Percentiles rank a stretch among this genome's conserved stretches.
Conservation (phyloP, 2,329 filamentous ascomycete species). For the Fusarium chlamydosporum region DNA sequence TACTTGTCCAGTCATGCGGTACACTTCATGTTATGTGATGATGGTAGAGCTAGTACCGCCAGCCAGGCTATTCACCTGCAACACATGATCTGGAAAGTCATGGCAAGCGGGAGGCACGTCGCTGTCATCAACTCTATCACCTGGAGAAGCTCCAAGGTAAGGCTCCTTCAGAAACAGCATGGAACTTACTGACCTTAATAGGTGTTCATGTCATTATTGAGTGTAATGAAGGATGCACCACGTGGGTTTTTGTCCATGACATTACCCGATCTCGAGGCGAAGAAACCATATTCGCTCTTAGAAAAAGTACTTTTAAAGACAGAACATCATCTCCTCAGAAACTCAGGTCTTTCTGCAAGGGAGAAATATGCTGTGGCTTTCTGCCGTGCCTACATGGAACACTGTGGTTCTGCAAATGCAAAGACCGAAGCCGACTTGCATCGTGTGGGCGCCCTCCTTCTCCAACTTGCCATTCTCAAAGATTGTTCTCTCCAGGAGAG, state of each 20-base stretch:
- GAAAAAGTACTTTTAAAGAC: background rate
- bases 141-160: conserved; percentile 74
- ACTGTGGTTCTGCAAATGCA: background rate
- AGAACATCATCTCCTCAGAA: background rate
- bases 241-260: conserved; percentile 1
- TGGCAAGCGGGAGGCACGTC: conserved; percentile 70
- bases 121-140: conserved; percentile 75
- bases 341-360: background rate
- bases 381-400: conserved; percentile 24
- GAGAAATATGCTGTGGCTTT: conserved; percentile 36
- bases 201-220: conserved; percentile 40
- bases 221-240: conserved; percentile 8
- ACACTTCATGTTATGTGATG: conserved; percentile 78
- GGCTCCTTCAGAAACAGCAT: background rate
- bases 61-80: conserved; percentile 62
- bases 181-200: conserved; percentile 13
- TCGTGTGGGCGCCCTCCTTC: conserved; percentile 30
- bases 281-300: background rate
- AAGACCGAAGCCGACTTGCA: conserved; percentile 4
- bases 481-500: conserved; percentile 34
- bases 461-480: conserved; percentile 27
- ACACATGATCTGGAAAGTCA: conserved; percentile 58
- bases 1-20: conserved; percentile 69
- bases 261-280: background rate
- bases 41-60: conserved; percentile 62